These are phyloP conservation scores for Argentina anserina DNA, from an alignment of 306 rosid genomes.

Conservation along the genomic window DNA sequence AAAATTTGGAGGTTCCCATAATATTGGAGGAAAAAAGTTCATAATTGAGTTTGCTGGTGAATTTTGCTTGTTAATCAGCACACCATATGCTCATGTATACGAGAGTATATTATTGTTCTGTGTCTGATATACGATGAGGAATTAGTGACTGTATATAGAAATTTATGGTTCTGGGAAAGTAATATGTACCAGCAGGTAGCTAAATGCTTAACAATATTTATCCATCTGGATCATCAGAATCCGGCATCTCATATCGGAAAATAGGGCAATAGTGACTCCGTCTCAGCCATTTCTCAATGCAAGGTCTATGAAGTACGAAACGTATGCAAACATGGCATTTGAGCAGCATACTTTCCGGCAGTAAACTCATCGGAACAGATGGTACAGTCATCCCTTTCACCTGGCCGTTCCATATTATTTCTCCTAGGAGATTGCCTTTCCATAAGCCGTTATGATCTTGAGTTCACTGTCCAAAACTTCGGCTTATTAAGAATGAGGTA, in stretches of 20 bases:
- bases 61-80: not conserved
- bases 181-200: not conserved
- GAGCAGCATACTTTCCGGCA: not conserved
- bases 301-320: not conserved
- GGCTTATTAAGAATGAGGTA: too few species aligned
- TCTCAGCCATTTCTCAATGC: not conserved
- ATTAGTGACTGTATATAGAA: constrained; percentile 13
- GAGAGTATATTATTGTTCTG: not conserved
- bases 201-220: not conserved
- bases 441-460: too few species aligned
- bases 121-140: not conserved
- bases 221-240: not conserved
- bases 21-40: constrained; percentile 65
- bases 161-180: not conserved
- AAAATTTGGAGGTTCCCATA: constrained; percentile 60
- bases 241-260: not conserved
- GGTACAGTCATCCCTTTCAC: not conserved
- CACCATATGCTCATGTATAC: not conserved
- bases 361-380: not conserved
- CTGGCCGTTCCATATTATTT: not conserved
- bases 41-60: constrained; percentile 10
- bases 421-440: too few species aligned
- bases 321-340: not conserved
- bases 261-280: not conserved
- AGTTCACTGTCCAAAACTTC: too few species aligned